These are phyloP conservation scores for Fusarium abutilonis DNA, from an alignment of 2,329 filamentous ascomycete genomes.

Conservation along the genomic window DNA sequence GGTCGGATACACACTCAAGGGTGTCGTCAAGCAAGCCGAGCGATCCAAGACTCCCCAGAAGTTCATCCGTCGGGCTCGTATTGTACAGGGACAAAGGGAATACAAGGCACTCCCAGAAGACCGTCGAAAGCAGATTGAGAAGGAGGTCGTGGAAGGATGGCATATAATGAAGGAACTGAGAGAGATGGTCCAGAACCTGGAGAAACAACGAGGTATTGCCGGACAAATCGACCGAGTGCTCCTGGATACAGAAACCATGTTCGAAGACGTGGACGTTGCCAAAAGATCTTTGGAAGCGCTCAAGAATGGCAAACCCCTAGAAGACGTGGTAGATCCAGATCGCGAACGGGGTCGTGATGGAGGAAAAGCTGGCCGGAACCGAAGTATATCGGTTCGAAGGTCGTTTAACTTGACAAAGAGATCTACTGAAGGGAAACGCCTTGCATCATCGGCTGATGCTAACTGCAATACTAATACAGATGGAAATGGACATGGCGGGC, in stretches of 20 bases:
- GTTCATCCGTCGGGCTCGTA: slow-evolving; percentile 66
- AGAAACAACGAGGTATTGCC: slow-evolving; percentile 53
- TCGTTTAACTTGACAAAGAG: slow-evolving; percentile 34
- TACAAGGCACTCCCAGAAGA: slow-evolving; percentile 49
- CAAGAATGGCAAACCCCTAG: slow-evolving; percentile 53
- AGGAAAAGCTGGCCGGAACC: slow-evolving; percentile 18
- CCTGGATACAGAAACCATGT: slow-evolving; percentile 49
- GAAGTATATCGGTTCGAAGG: slow-evolving; percentile 33
- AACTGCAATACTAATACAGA: slow-evolving; percentile 2
- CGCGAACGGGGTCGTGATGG: slow-evolving; percentile 19
- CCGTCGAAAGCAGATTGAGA: slow-evolving; percentile 41
- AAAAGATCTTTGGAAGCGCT: slow-evolving; percentile 58
- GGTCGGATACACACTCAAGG: slow-evolving; percentile 71
- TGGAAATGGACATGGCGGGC: neutral
- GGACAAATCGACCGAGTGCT: slow-evolving; percentile 48
- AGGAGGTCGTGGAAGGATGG: slow-evolving; percentile 48
- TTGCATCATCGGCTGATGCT: slow-evolving; percentile 14
- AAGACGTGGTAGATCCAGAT: slow-evolving; percentile 39
- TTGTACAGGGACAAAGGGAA: slow-evolving; percentile 66
- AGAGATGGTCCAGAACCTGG: slow-evolving; percentile 42
- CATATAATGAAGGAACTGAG: slow-evolving; percentile 48
- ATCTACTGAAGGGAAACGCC: slow-evolving; percentile 21
- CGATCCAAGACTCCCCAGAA: slow-evolving; percentile 63
- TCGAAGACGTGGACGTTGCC: slow-evolving; percentile 61
- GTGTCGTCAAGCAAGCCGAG: slow-evolving; percentile 67